Conservation (phyloP, 2,329 filamentous ascomycete species). For the Colletotrichum sp. region DNA sequence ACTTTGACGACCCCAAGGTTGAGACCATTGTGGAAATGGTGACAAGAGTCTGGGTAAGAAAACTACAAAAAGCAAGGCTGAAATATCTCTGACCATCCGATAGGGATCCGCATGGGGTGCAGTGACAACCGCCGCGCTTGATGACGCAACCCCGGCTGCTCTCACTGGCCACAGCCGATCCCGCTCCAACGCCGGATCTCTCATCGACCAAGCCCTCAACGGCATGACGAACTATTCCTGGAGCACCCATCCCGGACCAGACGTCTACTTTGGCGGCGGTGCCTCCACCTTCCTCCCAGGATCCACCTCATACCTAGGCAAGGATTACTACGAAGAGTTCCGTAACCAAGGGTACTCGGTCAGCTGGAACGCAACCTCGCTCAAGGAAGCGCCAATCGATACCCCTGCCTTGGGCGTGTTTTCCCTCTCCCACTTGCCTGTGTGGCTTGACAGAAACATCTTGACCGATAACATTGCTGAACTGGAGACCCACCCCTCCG, state of each 20-base stretch:
- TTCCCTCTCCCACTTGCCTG: constrained; percentile 74
- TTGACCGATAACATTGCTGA: constrained; percentile 72
- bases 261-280: constrained; percentile 83
- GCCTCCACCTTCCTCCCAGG: constrained; percentile 80
- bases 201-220: constrained; percentile 78
- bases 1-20: constrained; percentile 85
- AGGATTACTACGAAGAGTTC: constrained; percentile 83
- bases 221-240: constrained; percentile 82
- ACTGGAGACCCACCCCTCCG: constrained; percentile 72
- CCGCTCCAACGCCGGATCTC: constrained; percentile 70
- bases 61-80: accelerated
- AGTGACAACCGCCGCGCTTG: constrained; percentile 79
- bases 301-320: constrained; percentile 67
- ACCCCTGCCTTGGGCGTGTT: constrained; percentile 79
- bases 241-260: constrained; percentile 75
- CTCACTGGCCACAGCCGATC: constrained; percentile 75
- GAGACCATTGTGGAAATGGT: constrained; percentile 86
- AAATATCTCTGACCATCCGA: constrained; percentile 6
- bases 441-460: constrained; percentile 87
- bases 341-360: constrained; percentile 74
- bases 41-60: constrained; percentile 68
- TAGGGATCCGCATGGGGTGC: constrained; percentile 62
- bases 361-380: constrained; percentile 74
- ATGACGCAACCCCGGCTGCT: constrained; percentile 83
- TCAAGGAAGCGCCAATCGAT: constrained; percentile 60